A percentile compares a stretch with the other conserved stretches of the same genome.
Conservation (phyloP, 192 early-diverging fungal species). For the Spizellomyces sp. region DNA sequence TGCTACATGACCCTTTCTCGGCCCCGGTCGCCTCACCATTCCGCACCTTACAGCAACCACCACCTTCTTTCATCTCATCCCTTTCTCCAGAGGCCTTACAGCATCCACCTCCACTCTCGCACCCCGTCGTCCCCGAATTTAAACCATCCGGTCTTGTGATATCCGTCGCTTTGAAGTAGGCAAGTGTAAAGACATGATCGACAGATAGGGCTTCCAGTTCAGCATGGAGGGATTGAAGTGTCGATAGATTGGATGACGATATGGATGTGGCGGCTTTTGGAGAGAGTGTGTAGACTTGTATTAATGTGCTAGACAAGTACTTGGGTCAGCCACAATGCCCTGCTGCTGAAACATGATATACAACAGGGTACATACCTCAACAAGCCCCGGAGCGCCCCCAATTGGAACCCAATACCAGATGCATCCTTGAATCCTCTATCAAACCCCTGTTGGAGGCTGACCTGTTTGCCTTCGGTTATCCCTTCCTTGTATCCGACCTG, state of each 20-base stretch:
- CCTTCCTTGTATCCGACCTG: constrained; percentile 69
- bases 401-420: constrained; percentile 45
- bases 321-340: not conserved
- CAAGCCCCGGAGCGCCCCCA: constrained; percentile 58
- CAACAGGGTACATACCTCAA: constrained; percentile 41
- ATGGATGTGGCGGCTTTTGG: not conserved
- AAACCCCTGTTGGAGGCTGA: constrained; percentile 60
- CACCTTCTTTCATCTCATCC: too few species aligned
- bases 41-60: too few species aligned
- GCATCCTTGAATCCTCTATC: constrained; percentile 65
- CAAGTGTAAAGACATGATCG: constrained; percentile 20
- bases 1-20: too few species aligned
- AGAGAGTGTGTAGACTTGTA: too few species aligned
- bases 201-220: constrained; percentile 10
- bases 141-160: too few species aligned
- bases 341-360: not conserved
- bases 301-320: too few species aligned
- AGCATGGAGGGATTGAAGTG: not conserved
- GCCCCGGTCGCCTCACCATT: too few species aligned
- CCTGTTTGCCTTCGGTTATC: constrained; percentile 64
- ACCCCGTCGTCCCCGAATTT: too few species aligned
- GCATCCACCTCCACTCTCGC: too few species aligned
- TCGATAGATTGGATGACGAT: not conserved
- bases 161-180: constrained; percentile 10
- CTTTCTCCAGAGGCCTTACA: too few species aligned